Evolutionary conservation across 176 grass and related monocot genomes (phyloP).

Genomic region (Luzula sylvatica): DNA sequence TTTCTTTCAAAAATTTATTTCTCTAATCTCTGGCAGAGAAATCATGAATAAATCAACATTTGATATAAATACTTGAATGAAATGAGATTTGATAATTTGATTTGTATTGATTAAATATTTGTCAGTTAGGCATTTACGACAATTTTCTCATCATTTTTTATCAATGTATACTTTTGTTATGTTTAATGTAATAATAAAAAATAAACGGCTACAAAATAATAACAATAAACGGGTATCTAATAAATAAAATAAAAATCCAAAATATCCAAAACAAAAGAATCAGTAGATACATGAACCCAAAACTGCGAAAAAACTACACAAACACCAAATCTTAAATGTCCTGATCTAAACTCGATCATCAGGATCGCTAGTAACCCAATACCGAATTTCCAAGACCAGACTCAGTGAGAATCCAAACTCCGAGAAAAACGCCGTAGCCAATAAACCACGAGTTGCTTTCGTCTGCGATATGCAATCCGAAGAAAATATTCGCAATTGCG

Average conservation of each 20-base stretch:
- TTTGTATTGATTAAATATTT: no score
- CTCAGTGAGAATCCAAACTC: conserved; percentile 41
- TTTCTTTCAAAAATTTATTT: no score
- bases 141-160: no score
- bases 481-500: conserved; percentile 57
- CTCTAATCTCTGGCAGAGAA: no score
- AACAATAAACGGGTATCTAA: background rate
- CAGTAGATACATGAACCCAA: no score
- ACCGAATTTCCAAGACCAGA: conserved; percentile 44
- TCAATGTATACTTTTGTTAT: no score
- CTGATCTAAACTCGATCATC: conserved; percentile 27
- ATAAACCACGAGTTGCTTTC: conserved; percentile 51
- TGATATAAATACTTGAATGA: no score
- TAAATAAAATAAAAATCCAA: background rate
- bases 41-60: no score
- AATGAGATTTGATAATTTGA: no score
- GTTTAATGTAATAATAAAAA: no score
- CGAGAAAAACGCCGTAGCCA: conserved; percentile 63
- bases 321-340: background rate
- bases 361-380: conserved; percentile 27
- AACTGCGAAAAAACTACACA: background rate
- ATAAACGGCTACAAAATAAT: background rate
- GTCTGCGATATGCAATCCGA: conserved; percentile 50
- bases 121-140: no score
- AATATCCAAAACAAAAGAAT: no score